Conservation (phyloP, 192 early-diverging fungal genomes). For the Jimgerdemannia lactiflua region DNA sequence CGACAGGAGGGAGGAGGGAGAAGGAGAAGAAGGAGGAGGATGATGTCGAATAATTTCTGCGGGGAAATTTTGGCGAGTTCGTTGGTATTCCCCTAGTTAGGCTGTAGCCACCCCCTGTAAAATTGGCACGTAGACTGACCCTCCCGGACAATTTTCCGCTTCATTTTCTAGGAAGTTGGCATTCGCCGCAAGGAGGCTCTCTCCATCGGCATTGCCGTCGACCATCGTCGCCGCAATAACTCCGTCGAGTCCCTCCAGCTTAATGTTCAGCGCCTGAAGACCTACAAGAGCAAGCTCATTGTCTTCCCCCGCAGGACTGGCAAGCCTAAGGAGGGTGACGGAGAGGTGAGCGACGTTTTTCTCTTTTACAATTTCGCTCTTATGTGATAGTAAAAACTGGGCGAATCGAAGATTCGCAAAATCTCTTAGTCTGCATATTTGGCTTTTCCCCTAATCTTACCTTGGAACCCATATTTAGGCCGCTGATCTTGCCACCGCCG, state of each 20-base stretch:
- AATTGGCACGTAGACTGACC: not conserved
- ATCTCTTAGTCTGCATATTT: slow-evolving; percentile 1
- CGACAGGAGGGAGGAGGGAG: no score
- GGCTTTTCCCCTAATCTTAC: slow-evolving; percentile 7
- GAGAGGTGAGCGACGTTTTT: slow-evolving; percentile 35
- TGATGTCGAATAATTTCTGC: no score
- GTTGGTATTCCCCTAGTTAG: no score
- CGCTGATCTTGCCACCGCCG: slow-evolving; percentile 51
- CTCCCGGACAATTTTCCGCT: not conserved
- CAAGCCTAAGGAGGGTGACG: slow-evolving; percentile 82
- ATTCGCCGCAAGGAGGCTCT: slow-evolving; percentile 90
- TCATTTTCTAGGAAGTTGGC: slow-evolving; percentile 71
- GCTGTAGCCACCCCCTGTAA: no score
- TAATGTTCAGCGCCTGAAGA: slow-evolving; percentile 93
- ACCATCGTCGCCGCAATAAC: slow-evolving; percentile 95
- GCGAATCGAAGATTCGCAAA: not conserved
- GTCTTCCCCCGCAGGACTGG: slow-evolving; percentile 94
- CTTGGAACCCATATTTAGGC: slow-evolving; percentile 14
- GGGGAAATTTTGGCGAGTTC: no score
- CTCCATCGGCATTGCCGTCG: slow-evolving; percentile 94
- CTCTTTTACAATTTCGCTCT: not conserved
- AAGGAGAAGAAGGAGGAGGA: no score
- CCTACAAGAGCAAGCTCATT: slow-evolving; percentile 93
- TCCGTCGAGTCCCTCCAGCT: slow-evolving; percentile 90
- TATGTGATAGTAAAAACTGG: slow-evolving; percentile 5